Conservation (phyloP, 768 basidiomycete genomes). For the Hypholoma fasciculare region DNA sequence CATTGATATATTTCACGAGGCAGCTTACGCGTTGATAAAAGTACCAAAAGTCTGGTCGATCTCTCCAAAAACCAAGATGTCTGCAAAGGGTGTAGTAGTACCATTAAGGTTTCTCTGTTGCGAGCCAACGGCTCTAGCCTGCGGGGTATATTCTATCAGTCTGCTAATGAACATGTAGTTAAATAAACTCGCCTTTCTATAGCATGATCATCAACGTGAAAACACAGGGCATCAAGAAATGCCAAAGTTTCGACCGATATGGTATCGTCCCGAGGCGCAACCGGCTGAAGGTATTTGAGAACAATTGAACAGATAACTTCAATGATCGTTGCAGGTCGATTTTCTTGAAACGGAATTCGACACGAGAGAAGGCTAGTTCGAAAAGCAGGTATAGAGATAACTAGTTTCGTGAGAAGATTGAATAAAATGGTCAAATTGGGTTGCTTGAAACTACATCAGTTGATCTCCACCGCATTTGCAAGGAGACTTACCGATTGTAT, state of each 20-base stretch:
- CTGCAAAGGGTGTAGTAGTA: constrained; percentile 50
- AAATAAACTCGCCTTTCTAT: constrained; percentile 34
- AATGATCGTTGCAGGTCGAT: constrained; percentile 33
- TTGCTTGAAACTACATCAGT: constrained; percentile 34
- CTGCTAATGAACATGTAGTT: background rate
- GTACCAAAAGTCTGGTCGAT: constrained; percentile 48
- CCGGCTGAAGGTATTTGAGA: constrained; percentile 35
- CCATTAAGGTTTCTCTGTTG: constrained; percentile 40
- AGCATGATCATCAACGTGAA: constrained; percentile 43
- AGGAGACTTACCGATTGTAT: constrained; percentile 40
- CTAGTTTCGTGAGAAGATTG: constrained; percentile 48
- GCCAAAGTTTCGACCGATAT: constrained; percentile 43
- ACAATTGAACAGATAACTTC: constrained; percentile 42
- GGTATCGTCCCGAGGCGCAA: constrained; percentile 24
- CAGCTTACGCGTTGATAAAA: constrained; percentile 56
- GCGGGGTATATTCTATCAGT: constrained; percentile 9
- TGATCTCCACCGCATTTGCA: constrained; percentile 3
- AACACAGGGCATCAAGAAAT: constrained; percentile 57
- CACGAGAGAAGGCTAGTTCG: constrained; percentile 35
- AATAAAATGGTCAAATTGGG: constrained; percentile 49
- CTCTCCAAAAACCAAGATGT: constrained; percentile 51
- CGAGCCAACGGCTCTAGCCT: constrained; percentile 42
- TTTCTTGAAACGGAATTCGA: constrained; percentile 13
- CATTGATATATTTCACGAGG: background rate
- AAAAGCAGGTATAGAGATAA: constrained; percentile 50